Evolutionary conservation across 495 filamentous ascomycete species (phyloP), one percentile per base, ranked within the genome.

Genomic region (Talaromyces proteolyticus): DNA sequence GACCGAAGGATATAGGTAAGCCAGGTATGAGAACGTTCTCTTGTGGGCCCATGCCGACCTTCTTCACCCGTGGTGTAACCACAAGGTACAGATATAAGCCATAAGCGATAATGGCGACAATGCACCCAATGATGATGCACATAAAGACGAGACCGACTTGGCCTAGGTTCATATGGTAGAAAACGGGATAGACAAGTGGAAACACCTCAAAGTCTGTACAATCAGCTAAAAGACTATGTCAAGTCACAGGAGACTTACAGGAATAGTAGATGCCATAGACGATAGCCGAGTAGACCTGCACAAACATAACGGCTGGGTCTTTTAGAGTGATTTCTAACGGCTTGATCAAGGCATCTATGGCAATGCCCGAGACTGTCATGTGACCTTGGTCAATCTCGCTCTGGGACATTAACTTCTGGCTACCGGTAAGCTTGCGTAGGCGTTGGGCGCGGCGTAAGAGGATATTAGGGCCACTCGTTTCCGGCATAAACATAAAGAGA

Each of bases 191-290:
- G 44, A 88, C 82, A n/a, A 88, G 65, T 3, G 84, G 84, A 69
- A 88, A 87, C 53, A 78, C 81, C 59, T 87, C 84, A 70, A 87
- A 87, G 74, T 46, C 42, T 45, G 26, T 6, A 45, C 18, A 17
- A 17, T 45, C 23, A 45, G 42, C 42, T 45, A 17, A 10, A 17
- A 23, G 18, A 45, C 42, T 45, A 17, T 23, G 26, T 16, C n/a
- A 26, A 26, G 42, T 19, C 42, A 29, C 42, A 26, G 18, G 12
- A n/a, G n/a, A 26, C 42, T 45, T 45, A 45, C 85, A 86, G 54
- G 69, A 75, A 63, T 86, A 86, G 65, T 79, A 85, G 63, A 86
- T 86, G 23, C 74, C 80, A 64, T 86, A 85, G 51, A 79, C 75
- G 47, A 87, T 70, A 16, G 77, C 74, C 1, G 77, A 81, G 64